Conservation (phyloP, 345 rosid species). For the Arabis hirsuta region DNA sequence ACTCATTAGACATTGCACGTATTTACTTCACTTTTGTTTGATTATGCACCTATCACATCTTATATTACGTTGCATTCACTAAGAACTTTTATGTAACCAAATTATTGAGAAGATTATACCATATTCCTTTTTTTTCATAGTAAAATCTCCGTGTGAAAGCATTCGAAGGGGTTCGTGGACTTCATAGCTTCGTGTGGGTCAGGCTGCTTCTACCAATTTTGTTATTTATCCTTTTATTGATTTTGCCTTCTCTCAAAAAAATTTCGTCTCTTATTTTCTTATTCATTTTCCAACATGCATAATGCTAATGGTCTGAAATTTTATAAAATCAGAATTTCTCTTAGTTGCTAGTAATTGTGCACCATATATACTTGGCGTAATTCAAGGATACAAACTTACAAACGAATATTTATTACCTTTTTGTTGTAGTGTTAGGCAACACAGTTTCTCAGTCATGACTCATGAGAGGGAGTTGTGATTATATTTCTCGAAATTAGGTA, state of each 20-base stretch:
- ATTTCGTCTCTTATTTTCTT: neutral
- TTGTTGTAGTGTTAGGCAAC: slow-evolving; percentile 6
- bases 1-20: neutral
- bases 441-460: neutral
- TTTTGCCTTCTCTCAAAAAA: slow-evolving; percentile 10
- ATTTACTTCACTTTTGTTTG: neutral
- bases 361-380: neutral
- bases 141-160: slow-evolving; percentile 30
- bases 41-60: neutral
- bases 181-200: slow-evolving; percentile 16
- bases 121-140: neutral
- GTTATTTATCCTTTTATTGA: slow-evolving; percentile 13
- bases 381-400: slow-evolving; percentile 1
- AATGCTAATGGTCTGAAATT: neutral
- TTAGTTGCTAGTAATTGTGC: neutral
- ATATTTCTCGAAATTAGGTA: slow-evolving; percentile 21
- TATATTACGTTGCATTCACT: neutral
- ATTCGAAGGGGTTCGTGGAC: slow-evolving; percentile 22
- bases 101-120: neutral
- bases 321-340: neutral
- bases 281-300: slow-evolving; percentile 8
- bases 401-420: neutral
- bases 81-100: neutral
- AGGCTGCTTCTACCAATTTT: slow-evolving; percentile 15
- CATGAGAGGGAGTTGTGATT: slow-evolving; percentile 8